Base-by-base conservation (phyloP, 352 stramenopile species). In the Paralagenidium karlingii region DNA sequence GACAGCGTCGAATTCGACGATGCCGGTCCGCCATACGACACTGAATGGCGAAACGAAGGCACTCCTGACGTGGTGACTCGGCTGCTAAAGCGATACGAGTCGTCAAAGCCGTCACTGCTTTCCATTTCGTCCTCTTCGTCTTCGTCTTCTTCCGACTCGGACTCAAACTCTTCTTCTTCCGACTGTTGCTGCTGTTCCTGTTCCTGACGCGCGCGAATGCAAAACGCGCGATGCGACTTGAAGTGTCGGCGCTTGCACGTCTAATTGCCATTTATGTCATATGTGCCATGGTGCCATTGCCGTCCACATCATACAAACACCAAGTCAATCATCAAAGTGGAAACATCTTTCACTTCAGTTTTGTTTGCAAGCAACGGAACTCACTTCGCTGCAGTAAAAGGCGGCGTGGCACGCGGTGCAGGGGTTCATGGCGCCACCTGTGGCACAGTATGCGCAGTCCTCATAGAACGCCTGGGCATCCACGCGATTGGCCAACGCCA, bases 371-470 rank as follows among this genome's bases (percentile, higher is more conserved):
- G n/a, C n/a, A n/a, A 24, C 7, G 2, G 38, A 43, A 50, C 45
- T 26, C 43, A 85, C 71, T 45, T 87, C 65, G 49, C 49, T 84
- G 62, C 74, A 88, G 51, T 88, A 88, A 29, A 58, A 56, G 16
- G 60, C 69, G 29, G 68, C 58, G 36, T 63, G 52, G 50, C 77
- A 91, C 32, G 80, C 82, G 21, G 62, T 68, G 50, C 77, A 91
- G 13, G 56, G 21, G 27, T 84, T 41, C 29, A 51, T 48, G 8
- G 74, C 71, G 38, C 80, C 62, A 24, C 60, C 50, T 40, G 68
- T 51, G 3, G 53, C 60, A 40, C 77, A 91, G 58, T 88, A 83
- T n/a, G 59, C 56, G 50, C 77, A 91, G 42, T 85, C 61, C 45
- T 82, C 68, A 12, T 60, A 37, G 36, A 53, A 49, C 3, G 28